Conservation (phyloP, 176 grass and related monocot genomes). For the Carex myosuroides region DNA sequence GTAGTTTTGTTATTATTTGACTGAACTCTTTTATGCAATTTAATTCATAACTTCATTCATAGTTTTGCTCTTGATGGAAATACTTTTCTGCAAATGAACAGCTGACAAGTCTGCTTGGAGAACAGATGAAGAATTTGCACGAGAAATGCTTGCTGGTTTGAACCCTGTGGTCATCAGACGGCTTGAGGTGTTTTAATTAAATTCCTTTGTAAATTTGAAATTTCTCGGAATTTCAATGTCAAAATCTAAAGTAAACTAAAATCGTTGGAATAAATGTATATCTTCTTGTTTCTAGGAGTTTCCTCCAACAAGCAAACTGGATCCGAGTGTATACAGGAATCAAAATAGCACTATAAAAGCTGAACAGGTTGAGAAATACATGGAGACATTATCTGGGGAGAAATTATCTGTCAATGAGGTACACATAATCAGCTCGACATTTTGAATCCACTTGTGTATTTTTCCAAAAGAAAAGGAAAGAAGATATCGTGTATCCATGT, state of each 20-base stretch:
- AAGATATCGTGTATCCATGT: background rate
- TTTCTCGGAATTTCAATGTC: background rate
- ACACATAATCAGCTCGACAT: background rate
- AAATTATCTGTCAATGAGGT: slow-evolving; percentile 24
- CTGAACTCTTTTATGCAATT: background rate
- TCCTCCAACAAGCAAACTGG: slow-evolving; percentile 63
- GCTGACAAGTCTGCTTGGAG: slow-evolving; percentile 52
- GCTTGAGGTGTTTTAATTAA: slow-evolving; percentile 33
- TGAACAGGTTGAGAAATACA: slow-evolving; percentile 44
- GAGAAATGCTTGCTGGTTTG: slow-evolving; percentile 87
- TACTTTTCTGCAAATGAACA: slow-evolving; percentile 6
- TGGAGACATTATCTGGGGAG: slow-evolving; percentile 47
- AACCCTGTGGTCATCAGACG: slow-evolving; percentile 61
- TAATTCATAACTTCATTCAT: background rate
- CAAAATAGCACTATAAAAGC: slow-evolving; percentile 71
- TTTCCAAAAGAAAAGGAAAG: background rate
- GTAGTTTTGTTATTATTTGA: background rate
- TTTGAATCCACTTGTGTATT: background rate
- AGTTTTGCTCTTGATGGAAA: background rate
- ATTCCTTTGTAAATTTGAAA: background rate
- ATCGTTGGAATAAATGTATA: background rate
- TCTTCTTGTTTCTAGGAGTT: slow-evolving; percentile 43
- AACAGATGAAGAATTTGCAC: slow-evolving; percentile 78
- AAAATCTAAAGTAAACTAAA: background rate
- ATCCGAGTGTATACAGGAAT: slow-evolving; percentile 60